These are phyloP conservation scores for Imleria badia DNA, from an alignment of 768 basidiomycete genomes.

Conservation along the genomic window DNA sequence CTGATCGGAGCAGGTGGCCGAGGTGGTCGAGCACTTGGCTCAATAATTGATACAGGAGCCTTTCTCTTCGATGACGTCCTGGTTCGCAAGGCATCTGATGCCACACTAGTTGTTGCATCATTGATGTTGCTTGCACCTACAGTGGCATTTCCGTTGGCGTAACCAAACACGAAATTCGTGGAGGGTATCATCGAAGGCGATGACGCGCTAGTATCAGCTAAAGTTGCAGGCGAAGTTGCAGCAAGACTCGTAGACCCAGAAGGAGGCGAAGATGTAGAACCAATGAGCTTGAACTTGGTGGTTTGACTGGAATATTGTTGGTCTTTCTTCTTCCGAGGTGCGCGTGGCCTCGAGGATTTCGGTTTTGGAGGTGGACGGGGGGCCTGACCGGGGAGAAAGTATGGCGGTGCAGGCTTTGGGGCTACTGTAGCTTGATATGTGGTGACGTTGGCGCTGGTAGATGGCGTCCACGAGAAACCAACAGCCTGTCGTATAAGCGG, in stretches of 20 bases:
- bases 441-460: conserved; percentile 25
- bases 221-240: conserved; percentile 23
- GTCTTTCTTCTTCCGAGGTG: conserved; percentile 34
- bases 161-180: not conserved
- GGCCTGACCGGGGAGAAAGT: conserved; percentile 58
- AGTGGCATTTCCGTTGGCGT: conserved; percentile 3
- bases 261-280: conserved; percentile 29
- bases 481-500: conserved; percentile 63
- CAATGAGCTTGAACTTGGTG: conserved; percentile 45
- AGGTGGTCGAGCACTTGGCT: conserved; percentile 6
- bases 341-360: conserved; percentile 27
- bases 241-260: conserved; percentile 37
- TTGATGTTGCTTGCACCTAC: not conserved
- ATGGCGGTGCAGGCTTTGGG: conserved; percentile 21
- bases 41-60: not conserved
- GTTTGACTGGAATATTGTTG: conserved; percentile 46
- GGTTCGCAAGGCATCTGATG: conserved; percentile 1
- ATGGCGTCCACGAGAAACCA: conserved; percentile 45
- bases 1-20: not conserved
- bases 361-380: conserved; percentile 22
- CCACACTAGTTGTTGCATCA: not conserved
- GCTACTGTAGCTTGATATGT: conserved; percentile 31
- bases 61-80: conserved; percentile 16
- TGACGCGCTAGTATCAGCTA: conserved; percentile 3
- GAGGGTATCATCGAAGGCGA: conserved; percentile 4